Base-by-base conservation (phyloP, 352 stramenopile species). In the Globisporangium radiosum region DNA sequence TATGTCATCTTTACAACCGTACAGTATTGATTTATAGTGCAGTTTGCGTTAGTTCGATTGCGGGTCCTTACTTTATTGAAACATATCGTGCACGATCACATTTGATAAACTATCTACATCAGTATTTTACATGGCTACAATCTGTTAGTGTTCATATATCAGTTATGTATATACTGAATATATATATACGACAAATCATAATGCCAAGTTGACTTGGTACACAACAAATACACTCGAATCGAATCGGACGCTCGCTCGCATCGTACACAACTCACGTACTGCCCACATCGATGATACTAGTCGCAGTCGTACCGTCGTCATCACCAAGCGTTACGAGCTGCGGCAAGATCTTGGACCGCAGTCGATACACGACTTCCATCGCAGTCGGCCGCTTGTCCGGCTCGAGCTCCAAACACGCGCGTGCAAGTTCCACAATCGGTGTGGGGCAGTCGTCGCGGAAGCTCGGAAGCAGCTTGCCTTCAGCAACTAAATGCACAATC, bases 401-500 rank as follows among this genome's bases (percentile, higher is more conserved):
- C 51, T 91, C 78, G 37, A 91, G 68, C 54, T 77, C 76, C 25
- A 91, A 62, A 49, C 83, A 91, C 37, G 72, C 70, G 33, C 80
- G 67, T 0, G 81, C 83, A 11, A 93, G 57, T 15, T 72, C 68
- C 7, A 83, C 68, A 55, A 93, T 68, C 39, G 70, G 65, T 0
- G 71, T 33, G 0, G 81, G 81, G 53, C 77, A 88, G 33, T 85
- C 74, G 11, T 89, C 78, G 3, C 78, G 76, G 59, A 91, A 93
- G 10, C 69, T 88, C 38, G 81, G 81, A 36, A 89, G 63, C 57
- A 93, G 57, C 64, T 90, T 87, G 14, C 83, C 83, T 37, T 91
- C 78, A 0, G 82, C 79, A 37, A 92, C 81, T 25, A 88, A 69
- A 44, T 92, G 82, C n/a, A 92, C 80, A 52, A 92, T 87, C 65